These are phyloP conservation scores for Pisolithus thermaeus DNA, from an alignment of 1,284 basidiomycete species.

Conservation along the genomic window DNA sequence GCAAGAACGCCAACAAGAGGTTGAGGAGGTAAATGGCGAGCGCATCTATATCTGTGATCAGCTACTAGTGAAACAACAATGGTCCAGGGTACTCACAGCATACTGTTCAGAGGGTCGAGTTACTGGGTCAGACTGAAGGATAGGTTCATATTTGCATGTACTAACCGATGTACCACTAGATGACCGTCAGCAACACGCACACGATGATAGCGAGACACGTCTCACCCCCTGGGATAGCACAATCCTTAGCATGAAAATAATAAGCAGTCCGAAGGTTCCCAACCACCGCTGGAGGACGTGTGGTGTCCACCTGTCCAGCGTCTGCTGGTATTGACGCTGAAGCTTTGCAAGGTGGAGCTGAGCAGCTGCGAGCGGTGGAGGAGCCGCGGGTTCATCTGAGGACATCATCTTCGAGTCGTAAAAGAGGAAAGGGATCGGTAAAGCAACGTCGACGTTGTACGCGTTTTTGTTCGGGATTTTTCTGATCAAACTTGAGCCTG, in stretches of 20 bases:
- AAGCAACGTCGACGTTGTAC: not conserved
- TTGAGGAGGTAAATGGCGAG: constrained; percentile 92
- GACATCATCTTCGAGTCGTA: constrained; percentile 27
- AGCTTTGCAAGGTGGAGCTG: constrained; percentile 29
- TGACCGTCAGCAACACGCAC: constrained; percentile 13
- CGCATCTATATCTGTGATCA: constrained; percentile 48
- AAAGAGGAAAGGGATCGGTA: constrained; percentile 3
- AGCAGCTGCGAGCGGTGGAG: constrained; percentile 23
- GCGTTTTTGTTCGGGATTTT: constrained; percentile 7
- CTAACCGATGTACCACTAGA: constrained; percentile 88
- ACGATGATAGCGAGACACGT: constrained; percentile 16
- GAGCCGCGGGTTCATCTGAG: constrained; percentile 24
- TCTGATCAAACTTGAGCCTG: not conserved
- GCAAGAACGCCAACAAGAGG: constrained; percentile 82
- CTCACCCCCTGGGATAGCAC: constrained; percentile 86
- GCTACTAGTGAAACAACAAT: constrained; percentile 1
- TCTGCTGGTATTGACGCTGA: constrained; percentile 73
- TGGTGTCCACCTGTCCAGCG: constrained; percentile 89
- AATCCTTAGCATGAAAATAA: constrained; percentile 84
- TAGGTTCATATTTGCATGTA: constrained; percentile 9
- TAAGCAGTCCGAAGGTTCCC: constrained; percentile 67
- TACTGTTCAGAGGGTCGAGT: constrained; percentile 34
- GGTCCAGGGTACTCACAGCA: constrained; percentile 51
- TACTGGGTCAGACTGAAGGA: constrained; percentile 4
- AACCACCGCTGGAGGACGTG: constrained; percentile 87